These are phyloP conservation scores for Diaporthe capsici DNA, from an alignment of 2,329 filamentous ascomycete genomes.

Conservation along the genomic window DNA sequence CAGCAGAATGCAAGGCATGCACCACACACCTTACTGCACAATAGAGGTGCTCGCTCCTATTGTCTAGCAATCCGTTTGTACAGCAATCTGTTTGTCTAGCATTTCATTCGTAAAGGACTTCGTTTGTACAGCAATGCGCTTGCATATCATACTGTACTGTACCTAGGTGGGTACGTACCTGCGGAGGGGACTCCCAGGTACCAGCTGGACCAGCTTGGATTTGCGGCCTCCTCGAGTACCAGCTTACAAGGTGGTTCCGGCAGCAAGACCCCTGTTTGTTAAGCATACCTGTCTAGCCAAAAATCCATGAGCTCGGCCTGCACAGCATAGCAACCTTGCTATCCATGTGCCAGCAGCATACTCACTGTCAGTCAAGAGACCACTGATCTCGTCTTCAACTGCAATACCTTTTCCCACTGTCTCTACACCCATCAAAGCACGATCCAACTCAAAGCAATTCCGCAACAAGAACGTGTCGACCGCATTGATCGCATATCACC, in stretches of 20 bases:
- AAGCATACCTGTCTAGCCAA: conserved; percentile 7
- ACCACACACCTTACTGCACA: neutral
- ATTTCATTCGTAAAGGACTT: no score
- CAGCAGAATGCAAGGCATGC: neutral
- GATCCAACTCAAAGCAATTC: neutral
- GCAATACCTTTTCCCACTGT: neutral
- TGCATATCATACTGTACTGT: no score
- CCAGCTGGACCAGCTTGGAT: neutral
- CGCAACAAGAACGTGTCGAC: neutral
- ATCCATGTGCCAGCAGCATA: conserved; percentile 6
- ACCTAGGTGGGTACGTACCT: neutral
- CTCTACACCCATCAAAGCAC: neutral
- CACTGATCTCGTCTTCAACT: neutral
- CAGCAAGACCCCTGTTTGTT: neutral
- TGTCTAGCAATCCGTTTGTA: no score
- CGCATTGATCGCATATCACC: neutral
- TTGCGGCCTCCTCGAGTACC: neutral
- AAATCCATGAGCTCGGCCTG: conserved; percentile 26
- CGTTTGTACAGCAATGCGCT: no score
- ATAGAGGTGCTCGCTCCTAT: neutral
- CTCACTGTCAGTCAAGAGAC: neutral
- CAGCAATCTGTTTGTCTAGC: no score
- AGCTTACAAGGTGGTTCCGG: neutral
- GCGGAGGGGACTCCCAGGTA: neutral
- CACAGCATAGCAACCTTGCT: conserved; percentile 11